Evolutionary conservation across 2,329 filamentous ascomycete species (phyloP).

Genomic region (Lachnellula subtilissima): DNA sequence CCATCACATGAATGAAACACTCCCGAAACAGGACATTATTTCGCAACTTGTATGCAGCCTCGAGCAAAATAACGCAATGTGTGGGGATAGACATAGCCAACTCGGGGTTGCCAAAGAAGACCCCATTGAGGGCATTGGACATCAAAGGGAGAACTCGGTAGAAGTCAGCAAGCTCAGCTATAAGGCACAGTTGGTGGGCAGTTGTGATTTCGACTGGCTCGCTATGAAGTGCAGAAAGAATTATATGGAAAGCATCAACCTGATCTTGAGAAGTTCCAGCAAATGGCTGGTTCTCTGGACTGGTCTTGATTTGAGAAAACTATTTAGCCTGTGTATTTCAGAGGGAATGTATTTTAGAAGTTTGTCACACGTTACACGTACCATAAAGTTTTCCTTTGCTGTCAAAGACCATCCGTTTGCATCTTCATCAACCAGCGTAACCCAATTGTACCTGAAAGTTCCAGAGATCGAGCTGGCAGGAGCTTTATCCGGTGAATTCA

Average conservation of each 20-base stretch:
- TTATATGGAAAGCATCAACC: background rate
- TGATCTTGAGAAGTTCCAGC: background rate
- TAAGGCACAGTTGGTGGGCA: background rate
- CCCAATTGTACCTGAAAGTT: slow-evolving; percentile 2
- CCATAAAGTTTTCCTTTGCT: background rate
- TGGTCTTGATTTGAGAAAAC: too few species aligned
- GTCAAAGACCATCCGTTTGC: background rate
- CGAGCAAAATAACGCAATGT: background rate
- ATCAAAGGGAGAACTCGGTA: background rate
- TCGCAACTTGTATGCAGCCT: background rate
- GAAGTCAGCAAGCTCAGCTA: background rate
- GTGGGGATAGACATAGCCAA: background rate
- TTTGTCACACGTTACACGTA: background rate
- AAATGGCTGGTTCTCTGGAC: background rate
- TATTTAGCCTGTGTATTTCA: too few species aligned
- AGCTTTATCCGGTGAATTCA: background rate
- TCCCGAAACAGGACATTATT: background rate
- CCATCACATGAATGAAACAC: background rate
- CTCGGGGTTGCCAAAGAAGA: background rate
- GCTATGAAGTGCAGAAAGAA: background rate
- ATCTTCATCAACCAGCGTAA: background rate
- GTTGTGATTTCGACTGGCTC: background rate
- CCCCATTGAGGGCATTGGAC: background rate
- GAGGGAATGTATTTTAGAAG: too few species aligned
- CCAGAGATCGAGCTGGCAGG: background rate